Evolutionary conservation across 2,329 filamentous ascomycete species (phyloP).

Genomic region (Daldinia eschscholtzii): DNA sequence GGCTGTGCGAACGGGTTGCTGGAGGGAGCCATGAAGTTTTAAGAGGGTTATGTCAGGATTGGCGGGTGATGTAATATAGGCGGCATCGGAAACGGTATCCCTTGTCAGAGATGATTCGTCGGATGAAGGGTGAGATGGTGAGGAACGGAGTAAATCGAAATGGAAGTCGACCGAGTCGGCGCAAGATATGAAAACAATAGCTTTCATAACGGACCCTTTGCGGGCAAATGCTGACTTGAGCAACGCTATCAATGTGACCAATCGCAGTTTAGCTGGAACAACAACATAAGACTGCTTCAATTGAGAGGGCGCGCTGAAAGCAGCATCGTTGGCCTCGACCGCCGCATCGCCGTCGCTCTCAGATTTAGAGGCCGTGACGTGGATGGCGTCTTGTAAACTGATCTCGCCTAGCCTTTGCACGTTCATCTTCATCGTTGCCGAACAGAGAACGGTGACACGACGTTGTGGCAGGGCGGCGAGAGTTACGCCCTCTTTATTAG

Average conservation of each 20-base stretch:
- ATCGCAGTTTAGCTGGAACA: constrained; percentile 87
- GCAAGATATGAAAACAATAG: constrained; percentile 96
- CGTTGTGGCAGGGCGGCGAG: constrained; percentile 78
- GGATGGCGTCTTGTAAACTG: constrained; percentile 90
- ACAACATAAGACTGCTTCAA: constrained; percentile 92
- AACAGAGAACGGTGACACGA: constrained; percentile 90
- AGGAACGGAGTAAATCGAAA: constrained; percentile 79
- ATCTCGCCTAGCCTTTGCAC: constrained; percentile 95
- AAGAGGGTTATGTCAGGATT: constrained; percentile 82
- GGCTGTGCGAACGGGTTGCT: constrained; percentile 86
- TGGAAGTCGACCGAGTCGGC: constrained; percentile 98
- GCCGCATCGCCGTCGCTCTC: constrained; percentile 61
- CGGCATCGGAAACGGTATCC: constrained; percentile 75
- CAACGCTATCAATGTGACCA: constrained; percentile 87
- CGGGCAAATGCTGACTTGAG: constrained; percentile 89
- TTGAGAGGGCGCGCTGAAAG: constrained; percentile 88
- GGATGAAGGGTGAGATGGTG: constrained; percentile 43
- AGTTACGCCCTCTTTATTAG: constrained; percentile 68
- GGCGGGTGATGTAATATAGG: constrained; percentile 78
- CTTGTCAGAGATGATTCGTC: constrained; percentile 56
- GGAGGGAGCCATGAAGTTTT: constrained; percentile 91
- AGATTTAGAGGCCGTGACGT: constrained; percentile 78
- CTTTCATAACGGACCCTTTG: constrained; percentile 94
- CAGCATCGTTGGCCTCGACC: constrained; percentile 63
- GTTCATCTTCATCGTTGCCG: constrained; percentile 97